Conservation (phyloP, 441 rosid genomes). For the Omphalea diandra region DNA sequence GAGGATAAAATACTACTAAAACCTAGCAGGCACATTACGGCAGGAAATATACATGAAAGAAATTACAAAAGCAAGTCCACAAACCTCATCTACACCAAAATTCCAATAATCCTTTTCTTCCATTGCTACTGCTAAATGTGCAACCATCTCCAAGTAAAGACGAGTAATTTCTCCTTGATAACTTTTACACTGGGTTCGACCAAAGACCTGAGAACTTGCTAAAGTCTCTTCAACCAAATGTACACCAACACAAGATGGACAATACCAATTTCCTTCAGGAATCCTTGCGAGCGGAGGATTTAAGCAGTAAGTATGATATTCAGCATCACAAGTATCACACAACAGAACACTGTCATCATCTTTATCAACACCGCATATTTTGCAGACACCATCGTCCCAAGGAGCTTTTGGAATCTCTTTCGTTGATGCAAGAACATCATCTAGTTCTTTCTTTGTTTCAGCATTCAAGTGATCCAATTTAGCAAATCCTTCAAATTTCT, state of each 20-base stretch:
- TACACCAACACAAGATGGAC: conserved; percentile 52
- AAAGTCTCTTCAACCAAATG: no score
- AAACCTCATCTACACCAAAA: conserved; percentile 47
- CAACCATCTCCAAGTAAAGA: conserved; percentile 35
- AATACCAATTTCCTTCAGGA: conserved; percentile 71
- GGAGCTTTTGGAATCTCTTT: conserved; percentile 53
- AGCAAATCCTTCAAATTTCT: conserved; percentile 34
- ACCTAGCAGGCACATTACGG: conserved; percentile 13
- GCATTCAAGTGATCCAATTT: conserved; percentile 31
- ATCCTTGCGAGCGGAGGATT: conserved; percentile 55
- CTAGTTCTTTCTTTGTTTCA: conserved; percentile 46
- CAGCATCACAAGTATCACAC: conserved; percentile 62
- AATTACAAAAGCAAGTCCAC: no score
- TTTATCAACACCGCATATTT: conserved; percentile 57
- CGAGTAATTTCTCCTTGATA: conserved; percentile 39
- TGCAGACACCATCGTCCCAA: conserved; percentile 62
- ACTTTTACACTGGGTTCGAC: conserved; percentile 29
- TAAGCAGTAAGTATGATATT: conserved; percentile 59
- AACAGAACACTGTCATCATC: conserved; percentile 56
- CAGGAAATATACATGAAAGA: conserved; percentile 8
- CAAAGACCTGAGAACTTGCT: conserved; percentile 26
- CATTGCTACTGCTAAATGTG: conserved; percentile 36
- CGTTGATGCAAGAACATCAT: conserved; percentile 36
- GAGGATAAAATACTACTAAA: background rate
- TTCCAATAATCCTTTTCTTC: conserved; percentile 61